These are phyloP conservation scores for Pugionium dolabratum DNA, from an alignment of 345 rosid genomes.

Conservation along the genomic window DNA sequence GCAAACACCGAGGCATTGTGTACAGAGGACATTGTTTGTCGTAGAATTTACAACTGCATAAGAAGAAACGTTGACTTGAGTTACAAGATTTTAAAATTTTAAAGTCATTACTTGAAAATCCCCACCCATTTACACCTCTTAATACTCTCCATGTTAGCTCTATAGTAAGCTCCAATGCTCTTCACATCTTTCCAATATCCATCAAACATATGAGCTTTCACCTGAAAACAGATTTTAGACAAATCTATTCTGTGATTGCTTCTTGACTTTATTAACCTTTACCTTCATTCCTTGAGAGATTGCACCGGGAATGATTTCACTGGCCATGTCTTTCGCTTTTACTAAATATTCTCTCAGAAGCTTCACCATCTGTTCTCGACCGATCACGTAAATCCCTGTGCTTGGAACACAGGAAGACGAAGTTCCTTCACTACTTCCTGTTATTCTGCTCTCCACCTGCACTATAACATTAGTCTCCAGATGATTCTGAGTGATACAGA, in stretches of 20 bases:
- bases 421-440: constrained; percentile 22
- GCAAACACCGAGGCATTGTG: constrained; percentile 71
- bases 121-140: constrained; percentile 43
- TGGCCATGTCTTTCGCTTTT: constrained; percentile 55
- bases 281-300: constrained; percentile 79
- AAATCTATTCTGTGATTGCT: neutral
- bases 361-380: constrained; percentile 54
- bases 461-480: constrained; percentile 30
- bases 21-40: constrained; percentile 57
- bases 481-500: constrained; percentile 34
- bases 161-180: constrained; percentile 68
- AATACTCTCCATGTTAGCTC: constrained; percentile 73
- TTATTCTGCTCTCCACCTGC: constrained; percentile 45
- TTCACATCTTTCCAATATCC: constrained; percentile 83
- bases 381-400: constrained; percentile 74
- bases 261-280: constrained; percentile 9
- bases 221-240: constrained; percentile 44
- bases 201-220: constrained; percentile 60
- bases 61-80: constrained; percentile 23
- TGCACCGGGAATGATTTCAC: constrained; percentile 64
- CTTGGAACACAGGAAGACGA: constrained; percentile 40
- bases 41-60: constrained; percentile 53
- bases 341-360: constrained; percentile 59
- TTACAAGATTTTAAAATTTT: constrained; percentile 31
- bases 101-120: constrained; percentile 35